Evolutionary conservation across 495 filamentous ascomycete genomes (phyloP).

Genomic region (Penicillium turbatum): DNA sequence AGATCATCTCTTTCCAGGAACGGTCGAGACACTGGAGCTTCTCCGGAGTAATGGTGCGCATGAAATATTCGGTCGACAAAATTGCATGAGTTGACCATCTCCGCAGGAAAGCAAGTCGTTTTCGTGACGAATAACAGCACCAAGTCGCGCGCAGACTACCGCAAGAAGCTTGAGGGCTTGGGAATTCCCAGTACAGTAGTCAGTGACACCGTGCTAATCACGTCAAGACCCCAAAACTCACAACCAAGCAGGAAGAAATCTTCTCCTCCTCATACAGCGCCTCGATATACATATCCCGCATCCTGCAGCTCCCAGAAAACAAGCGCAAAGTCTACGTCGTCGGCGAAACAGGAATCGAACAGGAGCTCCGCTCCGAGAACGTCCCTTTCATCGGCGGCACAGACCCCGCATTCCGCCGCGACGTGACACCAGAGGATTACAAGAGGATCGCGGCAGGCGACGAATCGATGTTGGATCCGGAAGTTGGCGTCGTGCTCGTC

Average conservation of each 20-base stretch:
- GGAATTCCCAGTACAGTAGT: conserved; percentile 72
- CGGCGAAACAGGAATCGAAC: conserved; percentile 87
- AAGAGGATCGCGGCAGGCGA: conserved; percentile 65
- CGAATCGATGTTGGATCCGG: conserved; percentile 66
- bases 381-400: conserved; percentile 84
- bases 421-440: conserved; percentile 77
- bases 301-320: conserved; percentile 68
- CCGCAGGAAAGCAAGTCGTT: conserved; percentile 78
- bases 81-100: background rate
- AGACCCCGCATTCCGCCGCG: conserved; percentile 69
- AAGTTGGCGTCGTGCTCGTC: conserved; percentile 83
- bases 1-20: conserved; percentile 78
- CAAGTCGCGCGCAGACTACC: conserved; percentile 87
- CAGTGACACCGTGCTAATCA: conserved; percentile 14
- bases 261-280: conserved; percentile 94
- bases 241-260: conserved; percentile 68
- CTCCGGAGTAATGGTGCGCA: conserved; percentile 70
- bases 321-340: conserved; percentile 92
- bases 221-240: conserved; percentile 1
- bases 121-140: conserved; percentile 99
- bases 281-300: conserved; percentile 92
- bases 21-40: conserved; percentile 76
- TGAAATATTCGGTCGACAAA: conserved; percentile 1
- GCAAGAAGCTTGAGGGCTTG: conserved; percentile 79
- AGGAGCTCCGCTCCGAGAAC: conserved; percentile 73